Base-by-base conservation (phyloP, 2,329 filamentous ascomycete genomes). In the Venturia aucupariae region DNA sequence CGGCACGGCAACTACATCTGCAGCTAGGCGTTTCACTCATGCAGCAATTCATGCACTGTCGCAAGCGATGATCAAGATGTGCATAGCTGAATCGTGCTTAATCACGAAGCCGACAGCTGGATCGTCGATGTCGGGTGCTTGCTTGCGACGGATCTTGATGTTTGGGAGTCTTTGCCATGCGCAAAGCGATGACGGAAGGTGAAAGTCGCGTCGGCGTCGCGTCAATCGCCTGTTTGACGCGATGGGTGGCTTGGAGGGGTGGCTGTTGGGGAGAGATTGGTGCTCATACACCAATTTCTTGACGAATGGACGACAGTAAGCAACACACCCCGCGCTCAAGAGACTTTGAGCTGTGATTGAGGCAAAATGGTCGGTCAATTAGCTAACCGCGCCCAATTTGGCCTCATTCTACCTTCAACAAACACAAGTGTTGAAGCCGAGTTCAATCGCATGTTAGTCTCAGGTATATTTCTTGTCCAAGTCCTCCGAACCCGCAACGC, bases 391-490 rank as follows among this genome's bases (percentile, higher is more conserved):
- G 72, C 71, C 35, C 66, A 70, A 30, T 74, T 73, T 61, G 72
- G 71, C 22, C 67, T 74, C 11, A 73, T 74, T 60, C 66, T 74
- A 32, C 71, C 72, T 1, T 72, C 71, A 10, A 74, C 72, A n/a
- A 73, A 74, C 65, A 73, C 72, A 27, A 69, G 69, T 32, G 71
- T 74, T n/a, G 72, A 74, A 64, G 72, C 72, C 42, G 71, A 73
- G 65, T 74, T 72, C 66, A 69, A 69, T 59, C 69, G 71, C 64
- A 73, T 73, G 71, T 66, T 68, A 1, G 72, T 73, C 19, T 68
- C 68, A 48, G 71, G 72, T 38, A 69, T 3, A 19, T 7, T 8
- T 38, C 35, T 11, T 38, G 35, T 38, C 35, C 35, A 38, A 6
- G 3, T 38, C 17, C 59, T 30, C 17, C 27, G 1, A 10, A n/a